Evolutionary conservation across 1,284 basidiomycete species (phyloP).

Genomic region (Somion occarium): DNA sequence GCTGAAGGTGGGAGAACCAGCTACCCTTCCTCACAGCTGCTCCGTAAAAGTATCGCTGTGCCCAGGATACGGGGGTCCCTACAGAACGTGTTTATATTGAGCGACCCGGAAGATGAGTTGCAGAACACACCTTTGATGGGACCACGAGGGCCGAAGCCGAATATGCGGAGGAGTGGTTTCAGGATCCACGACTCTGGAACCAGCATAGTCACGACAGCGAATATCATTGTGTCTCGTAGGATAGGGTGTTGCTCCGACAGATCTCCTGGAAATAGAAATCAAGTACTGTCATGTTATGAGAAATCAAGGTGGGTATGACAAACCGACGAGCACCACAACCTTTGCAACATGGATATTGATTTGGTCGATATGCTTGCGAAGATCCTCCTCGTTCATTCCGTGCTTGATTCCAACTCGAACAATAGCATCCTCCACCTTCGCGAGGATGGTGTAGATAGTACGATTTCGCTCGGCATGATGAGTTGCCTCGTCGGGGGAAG

Average conservation of each 20-base stretch:
- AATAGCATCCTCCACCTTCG: constrained; percentile 8
- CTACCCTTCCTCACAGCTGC: constrained; percentile 16
- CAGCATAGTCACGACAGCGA: constrained; percentile 11
- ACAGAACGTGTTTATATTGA: neutral
- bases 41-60: constrained; percentile 24
- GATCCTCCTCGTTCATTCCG: constrained; percentile 15
- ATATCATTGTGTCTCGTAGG: constrained; percentile 14
- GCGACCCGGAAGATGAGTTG: neutral
- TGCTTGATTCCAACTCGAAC: constrained; percentile 8
- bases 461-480: constrained; percentile 16
- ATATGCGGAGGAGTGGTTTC: constrained; percentile 17
- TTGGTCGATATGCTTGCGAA: constrained; percentile 8
- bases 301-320: neutral
- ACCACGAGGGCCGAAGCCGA: constrained; percentile 24
- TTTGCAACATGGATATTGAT: constrained; percentile 5
- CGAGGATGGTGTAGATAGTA: constrained; percentile 11
- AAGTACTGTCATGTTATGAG: neutral
- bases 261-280: constrained; percentile 18
- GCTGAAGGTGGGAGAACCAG: constrained; percentile 26
- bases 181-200: constrained; percentile 21
- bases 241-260: constrained; percentile 24
- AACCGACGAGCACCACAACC: constrained; percentile 10
- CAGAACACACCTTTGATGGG: constrained; percentile 21
- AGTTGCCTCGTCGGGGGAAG: constrained; percentile 19
- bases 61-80: constrained; percentile 25